A percentile compares a stretch with the other conserved stretches of the same genome.
phyloP scores from a whole-genome alignment of 192 early-diverging fungal species.

The Paraglomus brasilianum region DNA sequence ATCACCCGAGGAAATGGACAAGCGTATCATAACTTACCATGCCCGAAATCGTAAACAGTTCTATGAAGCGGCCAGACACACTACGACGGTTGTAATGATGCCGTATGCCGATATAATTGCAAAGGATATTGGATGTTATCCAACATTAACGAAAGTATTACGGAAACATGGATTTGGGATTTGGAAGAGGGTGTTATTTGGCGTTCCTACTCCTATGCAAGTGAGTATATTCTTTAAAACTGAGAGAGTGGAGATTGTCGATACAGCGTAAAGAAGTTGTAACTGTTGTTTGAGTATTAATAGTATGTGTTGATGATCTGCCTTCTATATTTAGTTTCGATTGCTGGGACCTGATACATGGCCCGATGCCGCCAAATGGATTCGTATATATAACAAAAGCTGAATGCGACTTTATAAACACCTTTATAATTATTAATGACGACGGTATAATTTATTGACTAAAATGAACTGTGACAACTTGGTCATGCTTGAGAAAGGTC shows the following conservation, averaged over 20 bases:
- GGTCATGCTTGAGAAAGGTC: too few species aligned
- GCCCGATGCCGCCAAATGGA: constrained; percentile 2
- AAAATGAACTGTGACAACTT: too few species aligned
- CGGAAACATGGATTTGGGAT: constrained; percentile 27
- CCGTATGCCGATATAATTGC: constrained; percentile 50
- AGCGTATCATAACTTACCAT: constrained; percentile 35
- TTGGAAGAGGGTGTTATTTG: constrained; percentile 33
- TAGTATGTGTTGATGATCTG: too few species aligned
- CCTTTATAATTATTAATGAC: too few species aligned
- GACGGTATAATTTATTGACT: too few species aligned
- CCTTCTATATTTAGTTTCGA: constrained; percentile 26
- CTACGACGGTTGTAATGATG: constrained; percentile 49
- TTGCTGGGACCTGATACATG: constrained; percentile 38
- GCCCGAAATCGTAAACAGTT: constrained; percentile 28
- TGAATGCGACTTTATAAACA: too few species aligned
- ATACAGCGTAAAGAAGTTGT: neutral
- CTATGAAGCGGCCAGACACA: constrained; percentile 45
- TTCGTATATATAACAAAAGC: constrained; percentile 7
- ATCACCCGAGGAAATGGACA: constrained; percentile 46
- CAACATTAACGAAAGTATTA: constrained; percentile 39
- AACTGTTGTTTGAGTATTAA: neutral
- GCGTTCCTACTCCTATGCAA: constrained; percentile 31
- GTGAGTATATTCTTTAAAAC: neutral
- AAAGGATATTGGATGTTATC: constrained; percentile 44
- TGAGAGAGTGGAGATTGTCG: neutral